Base-by-base conservation (phyloP, 345 rosid genomes). In the Limnanthes douglasii region DNA sequence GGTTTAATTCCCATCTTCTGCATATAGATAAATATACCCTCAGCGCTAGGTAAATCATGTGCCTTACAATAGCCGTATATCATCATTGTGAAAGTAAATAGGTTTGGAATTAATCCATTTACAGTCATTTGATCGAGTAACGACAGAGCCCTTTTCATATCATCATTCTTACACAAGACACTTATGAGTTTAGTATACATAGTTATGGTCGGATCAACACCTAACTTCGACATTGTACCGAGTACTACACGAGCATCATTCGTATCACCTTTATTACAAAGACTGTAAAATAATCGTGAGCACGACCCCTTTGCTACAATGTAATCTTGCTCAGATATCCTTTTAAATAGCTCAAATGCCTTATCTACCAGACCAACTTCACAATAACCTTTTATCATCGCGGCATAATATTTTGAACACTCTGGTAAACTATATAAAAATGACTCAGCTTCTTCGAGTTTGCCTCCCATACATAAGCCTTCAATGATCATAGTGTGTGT, bases 371-470 rank as follows among this genome's bases (percentile, higher is more conserved):
- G 55, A 40, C 65, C 44, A 21, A 67, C 65, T 54, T 64, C 53
- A 48, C 78, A 61, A 40, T 64, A 82, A 40, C 88, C 94, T 47
- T 48, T 64, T 19, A 86, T 43, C 68, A 86, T 51, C 53, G 75
- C 68, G 34, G 45, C 57, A 51, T 48, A 53, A 49, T 64, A 66
- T 21, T 75, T 66, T 6, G 33, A 8, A 39, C 53, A 50, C 18
- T 54, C 63, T 9, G 41, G 37, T 39, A 78, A 36, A 13, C 51
- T 58, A 37, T 0, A 6, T 19, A 75, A 13, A 48, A 82, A 78
- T 3, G 32, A 51, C 64, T 73, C 64, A 17, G 97, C 93, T 43
- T 64, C 67, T 53, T 60, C 38, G 47, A 78, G 63, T 46, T 71
- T 60, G 23, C 80, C 72, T n/a, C 67, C 68, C 11, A 34, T 51